Evolutionary conservation across 1,284 basidiomycete genomes (phyloP).

Genomic region (Trichosporon inkin): DNA sequence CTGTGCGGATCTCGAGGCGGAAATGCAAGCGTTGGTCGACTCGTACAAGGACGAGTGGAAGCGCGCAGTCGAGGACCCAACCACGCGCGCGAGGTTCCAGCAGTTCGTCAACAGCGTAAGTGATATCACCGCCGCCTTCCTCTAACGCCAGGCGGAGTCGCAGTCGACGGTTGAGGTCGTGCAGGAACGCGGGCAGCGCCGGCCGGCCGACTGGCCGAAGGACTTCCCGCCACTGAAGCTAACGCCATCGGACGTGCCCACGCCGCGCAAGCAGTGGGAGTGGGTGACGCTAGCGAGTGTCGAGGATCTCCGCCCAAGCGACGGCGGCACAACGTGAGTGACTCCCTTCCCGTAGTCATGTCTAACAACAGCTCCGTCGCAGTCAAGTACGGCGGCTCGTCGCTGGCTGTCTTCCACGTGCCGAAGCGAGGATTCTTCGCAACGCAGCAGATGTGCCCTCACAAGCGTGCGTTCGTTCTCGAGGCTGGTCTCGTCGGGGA

Average conservation of each 20-base stretch:
- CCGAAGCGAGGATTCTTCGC: slow-evolving; percentile 61
- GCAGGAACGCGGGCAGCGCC: slow-evolving; percentile 61
- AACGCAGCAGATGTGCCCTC: slow-evolving; percentile 64
- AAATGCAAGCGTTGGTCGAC: slow-evolving; percentile 64
- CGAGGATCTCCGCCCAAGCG: slow-evolving; percentile 57
- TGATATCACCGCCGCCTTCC: slow-evolving; percentile 25
- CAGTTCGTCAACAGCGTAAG: slow-evolving; percentile 61
- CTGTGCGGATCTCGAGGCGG: slow-evolving; percentile 64
- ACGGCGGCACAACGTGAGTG: slow-evolving; percentile 49
- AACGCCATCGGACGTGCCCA: slow-evolving; percentile 24
- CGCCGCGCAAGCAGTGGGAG: slow-evolving; percentile 58
- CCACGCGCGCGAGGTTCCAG: slow-evolving; percentile 58
- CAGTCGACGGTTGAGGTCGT: slow-evolving; percentile 58
- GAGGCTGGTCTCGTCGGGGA: slow-evolving; percentile 65
- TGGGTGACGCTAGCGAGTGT: slow-evolving; percentile 59
- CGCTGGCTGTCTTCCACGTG: slow-evolving; percentile 64
- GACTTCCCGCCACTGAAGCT: slow-evolving; percentile 43
- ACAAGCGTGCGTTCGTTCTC: slow-evolving; percentile 66
- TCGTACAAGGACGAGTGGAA: slow-evolving; percentile 72
- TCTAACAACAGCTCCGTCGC: slow-evolving; percentile 52
- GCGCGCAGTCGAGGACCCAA: slow-evolving; percentile 59
- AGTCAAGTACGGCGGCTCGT: slow-evolving; percentile 66
- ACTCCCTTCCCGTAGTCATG: too few species aligned
- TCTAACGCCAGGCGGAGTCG: slow-evolving; percentile 52
- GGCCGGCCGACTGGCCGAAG: slow-evolving; percentile 69